Evolutionary conservation across 192 early-diverging fungal genomes (phyloP).

Genomic region (Gaertneriomyces semiglobifer): DNA sequence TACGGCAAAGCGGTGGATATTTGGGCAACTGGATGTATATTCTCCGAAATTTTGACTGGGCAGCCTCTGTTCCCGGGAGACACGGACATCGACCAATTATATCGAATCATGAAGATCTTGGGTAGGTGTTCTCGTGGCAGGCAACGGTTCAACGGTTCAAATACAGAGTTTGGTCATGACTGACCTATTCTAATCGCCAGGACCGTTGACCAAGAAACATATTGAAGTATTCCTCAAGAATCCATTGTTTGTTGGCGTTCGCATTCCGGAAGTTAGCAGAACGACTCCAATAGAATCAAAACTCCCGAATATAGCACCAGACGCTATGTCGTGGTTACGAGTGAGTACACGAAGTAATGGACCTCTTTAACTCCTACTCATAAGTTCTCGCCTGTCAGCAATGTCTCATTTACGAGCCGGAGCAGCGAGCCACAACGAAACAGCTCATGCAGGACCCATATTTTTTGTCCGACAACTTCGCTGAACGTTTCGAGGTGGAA

Average conservation of each 20-base stretch:
- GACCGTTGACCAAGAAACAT: conserved; percentile 56
- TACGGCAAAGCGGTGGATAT: conserved; percentile 65
- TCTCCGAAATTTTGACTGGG: conserved; percentile 62
- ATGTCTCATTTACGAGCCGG: conserved; percentile 59
- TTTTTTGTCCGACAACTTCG: conserved; percentile 56
- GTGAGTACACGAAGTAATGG: conserved; percentile 24
- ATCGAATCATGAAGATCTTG: conserved; percentile 61
- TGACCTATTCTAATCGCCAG: conserved; percentile 10
- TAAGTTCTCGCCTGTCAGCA: conserved; percentile 31
- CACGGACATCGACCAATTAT: conserved; percentile 63
- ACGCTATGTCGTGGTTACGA: conserved; percentile 56
- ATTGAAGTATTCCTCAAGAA: conserved; percentile 61
- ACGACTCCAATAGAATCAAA: conserved; percentile 53
- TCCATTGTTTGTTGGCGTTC: conserved; percentile 58
- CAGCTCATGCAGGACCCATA: conserved; percentile 59
- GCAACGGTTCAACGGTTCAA: neutral
- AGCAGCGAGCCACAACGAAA: conserved; percentile 56
- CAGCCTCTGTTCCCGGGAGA: conserved; percentile 65
- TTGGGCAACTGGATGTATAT: conserved; percentile 68
- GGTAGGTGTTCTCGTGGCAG: conserved; percentile 28
- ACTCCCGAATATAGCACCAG: conserved; percentile 46
- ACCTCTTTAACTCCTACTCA: neutral
- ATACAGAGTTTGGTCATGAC: neutral
- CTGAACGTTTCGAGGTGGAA: conserved; percentile 51
- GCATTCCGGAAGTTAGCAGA: conserved; percentile 57